Conservation (phyloP, 148 eudicot species). For the Rhododendron henanense region DNA sequence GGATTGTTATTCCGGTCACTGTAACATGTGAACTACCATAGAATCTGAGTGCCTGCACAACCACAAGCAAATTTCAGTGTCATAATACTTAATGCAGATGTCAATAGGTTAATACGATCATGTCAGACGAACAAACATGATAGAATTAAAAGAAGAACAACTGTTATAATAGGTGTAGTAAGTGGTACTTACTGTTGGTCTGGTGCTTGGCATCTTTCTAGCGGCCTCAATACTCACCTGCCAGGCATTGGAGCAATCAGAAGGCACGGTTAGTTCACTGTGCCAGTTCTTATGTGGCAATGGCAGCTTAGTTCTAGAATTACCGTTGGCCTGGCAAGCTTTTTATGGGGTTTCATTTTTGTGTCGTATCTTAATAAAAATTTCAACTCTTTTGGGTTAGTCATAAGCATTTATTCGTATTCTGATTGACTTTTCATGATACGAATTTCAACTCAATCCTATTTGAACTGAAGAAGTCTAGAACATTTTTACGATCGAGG, state of each 20-base stretch:
- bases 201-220: constrained; percentile 67
- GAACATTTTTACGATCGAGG: neutral
- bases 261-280: neutral
- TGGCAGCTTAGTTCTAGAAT: neutral
- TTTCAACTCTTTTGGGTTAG: neutral
- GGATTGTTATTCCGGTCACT: constrained; percentile 83
- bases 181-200: constrained; percentile 66
- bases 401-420: neutral
- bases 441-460: neutral
- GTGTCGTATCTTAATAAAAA: neutral
- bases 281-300: neutral
- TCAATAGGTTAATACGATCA: neutral
- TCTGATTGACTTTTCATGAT: neutral
- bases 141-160: neutral
- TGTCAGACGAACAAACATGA: neutral
- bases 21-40: constrained; percentile 83
- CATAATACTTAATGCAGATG: neutral
- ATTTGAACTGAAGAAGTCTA: neutral
- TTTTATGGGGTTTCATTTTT: neutral
- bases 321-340: neutral
- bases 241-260: neutral
- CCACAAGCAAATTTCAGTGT: neutral
- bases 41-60: constrained; percentile 75
- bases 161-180: neutral
- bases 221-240: constrained; percentile 15